Evolutionary conservation across 306 rosid genomes (phyloP).

Genomic region (Cucumis cinereus): DNA sequence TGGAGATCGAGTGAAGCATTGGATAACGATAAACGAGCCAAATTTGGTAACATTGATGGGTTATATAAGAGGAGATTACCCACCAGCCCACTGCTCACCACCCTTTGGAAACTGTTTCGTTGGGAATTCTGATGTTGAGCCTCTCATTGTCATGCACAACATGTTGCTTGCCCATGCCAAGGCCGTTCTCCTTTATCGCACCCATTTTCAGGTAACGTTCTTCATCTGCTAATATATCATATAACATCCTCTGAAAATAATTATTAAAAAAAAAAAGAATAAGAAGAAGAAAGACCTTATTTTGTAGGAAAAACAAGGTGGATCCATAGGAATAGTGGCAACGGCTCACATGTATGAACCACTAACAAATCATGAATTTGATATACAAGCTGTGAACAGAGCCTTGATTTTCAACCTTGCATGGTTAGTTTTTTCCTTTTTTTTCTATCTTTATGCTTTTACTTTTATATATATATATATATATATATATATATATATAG

Average conservation of each 20-base stretch:
- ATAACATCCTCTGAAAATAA: not conserved
- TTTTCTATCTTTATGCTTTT: too few relatives aligned
- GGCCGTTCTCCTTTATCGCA: constrained; percentile 41
- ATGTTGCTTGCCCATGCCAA: constrained; percentile 50
- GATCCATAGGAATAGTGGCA: constrained; percentile 31
- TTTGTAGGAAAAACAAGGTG: constrained; percentile 43
- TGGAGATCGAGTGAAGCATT: constrained; percentile 41
- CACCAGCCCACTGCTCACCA: constrained; percentile 44
- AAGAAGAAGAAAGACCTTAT: too few relatives aligned
- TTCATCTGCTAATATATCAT: not conserved
- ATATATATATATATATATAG: too few relatives aligned
- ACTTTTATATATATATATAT: too few relatives aligned
- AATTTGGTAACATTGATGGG: constrained; percentile 14
- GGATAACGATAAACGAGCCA: constrained; percentile 49
- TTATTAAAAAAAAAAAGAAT: too few relatives aligned
- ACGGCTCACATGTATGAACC: constrained; percentile 40
- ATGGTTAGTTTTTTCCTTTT: constrained; percentile 10
- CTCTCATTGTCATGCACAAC: constrained; percentile 53
- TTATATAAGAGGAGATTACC: constrained; percentile 19
- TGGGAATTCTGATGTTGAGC: constrained; percentile 55
- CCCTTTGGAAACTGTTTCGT: constrained; percentile 53
- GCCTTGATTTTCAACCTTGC: constrained; percentile 32
- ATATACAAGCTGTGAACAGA: constrained; percentile 33
- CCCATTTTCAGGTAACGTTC: constrained; percentile 29
- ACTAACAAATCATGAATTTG: constrained; percentile 32